Base-by-base conservation (phyloP, 768 basidiomycete genomes). In the Psilocybe cyanescens region DNA sequence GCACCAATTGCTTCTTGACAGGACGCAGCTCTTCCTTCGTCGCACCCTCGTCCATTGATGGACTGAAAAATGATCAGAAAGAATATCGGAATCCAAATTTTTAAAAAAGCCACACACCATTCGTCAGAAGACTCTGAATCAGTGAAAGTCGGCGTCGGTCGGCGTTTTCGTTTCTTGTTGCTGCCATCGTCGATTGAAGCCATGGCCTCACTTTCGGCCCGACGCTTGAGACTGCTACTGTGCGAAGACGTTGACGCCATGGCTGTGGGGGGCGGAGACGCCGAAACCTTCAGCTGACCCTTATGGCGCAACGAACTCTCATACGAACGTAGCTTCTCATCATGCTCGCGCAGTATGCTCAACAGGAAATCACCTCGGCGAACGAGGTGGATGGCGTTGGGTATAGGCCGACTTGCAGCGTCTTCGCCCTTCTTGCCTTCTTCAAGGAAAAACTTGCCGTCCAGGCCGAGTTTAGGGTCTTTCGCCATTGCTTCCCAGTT, bases 301-400 rank as follows among this genome's bases (percentile, higher is more conserved):
- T 86, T 88, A 68, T 78, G 87, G 69, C 88, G 85, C 65, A 93
- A 79, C 65, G 89, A 90, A 71, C 83, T 88, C 80, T 94, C 92
- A 71, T 92, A 93, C 72, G 91, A 91, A 74, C 90, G 90, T 75
- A 95, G 78, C 82, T 93, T 94, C 80, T 95, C 94, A 70, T 93
- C 89, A 76, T 94, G 88, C 75, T 96, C 95, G 55, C 88, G 87
- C 68, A 97, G 78, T 64, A 94, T 81, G 60, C 91, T 80, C 63
- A 95, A 80, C 61, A 99, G 85, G 77, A 95, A 99, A 75, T 99
- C 97, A 41, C 96, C 97, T 56, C 97, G 86, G 54, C 97, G 91
- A 45, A 99, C 97, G 51, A 99, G 90, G 76, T 99, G 97, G 63
- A 99, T 98, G 31, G 97, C 94, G 69, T 96, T 97, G 37, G 97